These are phyloP conservation scores for Nigrospora sphaerica DNA, from an alignment of 2,329 filamentous ascomycete species.

Conservation along the genomic window DNA sequence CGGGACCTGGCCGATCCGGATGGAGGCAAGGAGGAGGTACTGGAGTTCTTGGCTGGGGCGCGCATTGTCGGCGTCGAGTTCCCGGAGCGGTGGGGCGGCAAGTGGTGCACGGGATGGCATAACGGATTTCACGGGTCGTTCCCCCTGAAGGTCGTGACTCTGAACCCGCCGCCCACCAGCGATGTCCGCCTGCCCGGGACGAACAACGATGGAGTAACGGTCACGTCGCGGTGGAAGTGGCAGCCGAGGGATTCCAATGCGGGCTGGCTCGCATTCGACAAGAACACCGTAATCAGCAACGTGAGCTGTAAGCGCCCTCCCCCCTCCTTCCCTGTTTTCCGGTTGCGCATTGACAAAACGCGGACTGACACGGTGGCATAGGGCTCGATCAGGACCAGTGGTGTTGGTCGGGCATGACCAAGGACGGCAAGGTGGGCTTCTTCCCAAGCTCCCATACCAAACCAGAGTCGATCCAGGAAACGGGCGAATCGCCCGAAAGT, in stretches of 20 bases:
- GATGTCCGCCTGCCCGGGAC: constrained; percentile 12
- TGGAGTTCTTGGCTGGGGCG: constrained; percentile 29
- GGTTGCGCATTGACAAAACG: not conserved
- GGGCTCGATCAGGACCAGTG: constrained; percentile 41
- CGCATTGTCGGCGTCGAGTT: constrained; percentile 24
- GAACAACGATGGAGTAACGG: constrained; percentile 12
- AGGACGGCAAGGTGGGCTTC: constrained; percentile 45
- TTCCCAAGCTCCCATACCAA: constrained; percentile 46
- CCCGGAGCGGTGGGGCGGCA: constrained; percentile 25
- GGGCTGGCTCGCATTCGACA: constrained; percentile 31
- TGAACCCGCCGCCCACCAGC: constrained; percentile 16
- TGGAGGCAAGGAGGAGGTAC: constrained; percentile 21
- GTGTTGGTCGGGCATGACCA: constrained; percentile 49
- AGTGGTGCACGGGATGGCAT: constrained; percentile 27
- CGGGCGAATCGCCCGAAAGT: constrained; percentile 1
- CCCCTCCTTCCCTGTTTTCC: not conserved
- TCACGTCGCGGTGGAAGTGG: constrained; percentile 24
- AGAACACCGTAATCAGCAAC: constrained; percentile 41
- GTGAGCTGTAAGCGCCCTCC: constrained; percentile 36
- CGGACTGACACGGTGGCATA: constrained; percentile 8
- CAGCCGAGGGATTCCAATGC: constrained; percentile 16
- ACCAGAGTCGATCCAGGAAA: constrained; percentile 33
- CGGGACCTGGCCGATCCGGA: constrained; percentile 25
- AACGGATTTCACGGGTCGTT: constrained; percentile 20
- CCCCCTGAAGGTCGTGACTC: constrained; percentile 17